Evolutionary conservation across 495 filamentous ascomycete species (phyloP).

Genomic region (Neurospora tetraspora): DNA sequence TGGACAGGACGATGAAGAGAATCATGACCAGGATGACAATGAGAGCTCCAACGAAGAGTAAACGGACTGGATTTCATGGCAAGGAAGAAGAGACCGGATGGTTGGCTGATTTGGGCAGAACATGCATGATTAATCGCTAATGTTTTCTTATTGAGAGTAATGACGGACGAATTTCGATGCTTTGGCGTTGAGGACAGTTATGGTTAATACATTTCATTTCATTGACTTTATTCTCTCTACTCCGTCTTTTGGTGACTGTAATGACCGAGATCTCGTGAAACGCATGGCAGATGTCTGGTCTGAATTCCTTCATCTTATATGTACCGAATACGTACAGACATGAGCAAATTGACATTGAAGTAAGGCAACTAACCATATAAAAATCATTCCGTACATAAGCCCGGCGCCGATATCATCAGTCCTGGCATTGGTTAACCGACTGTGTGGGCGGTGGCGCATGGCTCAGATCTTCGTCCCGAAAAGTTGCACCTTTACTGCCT

Average conservation of each 20-base stretch:
- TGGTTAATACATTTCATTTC: neutral
- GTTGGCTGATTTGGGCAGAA: neutral
- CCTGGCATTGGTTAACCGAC: neutral
- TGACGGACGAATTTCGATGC: neutral
- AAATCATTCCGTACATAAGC: neutral
- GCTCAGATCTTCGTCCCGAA: neutral
- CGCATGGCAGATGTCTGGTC: neutral
- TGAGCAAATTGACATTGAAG: neutral
- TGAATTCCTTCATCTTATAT: neutral
- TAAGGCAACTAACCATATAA: neutral
- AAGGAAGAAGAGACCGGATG: neutral
- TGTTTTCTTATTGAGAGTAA: neutral
- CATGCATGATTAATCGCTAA: neutral
- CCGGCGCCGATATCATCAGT: neutral
- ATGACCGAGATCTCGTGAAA: neutral
- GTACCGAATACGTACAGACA: neutral
- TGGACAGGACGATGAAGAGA: neutral
- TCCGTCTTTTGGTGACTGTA: neutral
- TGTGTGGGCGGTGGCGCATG: neutral
- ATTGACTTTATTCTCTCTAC: neutral
- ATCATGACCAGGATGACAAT: neutral
- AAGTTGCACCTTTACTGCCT: neutral
- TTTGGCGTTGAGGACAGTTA: neutral
- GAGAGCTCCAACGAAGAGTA: neutral
- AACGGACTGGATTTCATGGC: neutral